Conservation (phyloP, 257 asterid genomes). For the Vinca minor region DNA sequence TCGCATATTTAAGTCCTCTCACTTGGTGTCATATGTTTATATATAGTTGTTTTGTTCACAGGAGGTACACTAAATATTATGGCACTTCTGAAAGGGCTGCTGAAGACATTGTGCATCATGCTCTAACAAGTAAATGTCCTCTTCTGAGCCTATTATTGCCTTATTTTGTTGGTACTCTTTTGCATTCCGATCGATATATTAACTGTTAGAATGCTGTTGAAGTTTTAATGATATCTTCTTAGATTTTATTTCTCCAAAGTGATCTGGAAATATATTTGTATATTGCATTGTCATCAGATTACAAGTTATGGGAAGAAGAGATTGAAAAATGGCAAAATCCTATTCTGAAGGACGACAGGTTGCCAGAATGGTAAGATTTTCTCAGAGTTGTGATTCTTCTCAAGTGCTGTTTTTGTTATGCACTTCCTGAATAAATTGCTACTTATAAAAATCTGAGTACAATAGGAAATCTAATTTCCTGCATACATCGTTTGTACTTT, state of each 20-base stretch:
- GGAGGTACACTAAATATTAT: constrained; percentile 96
- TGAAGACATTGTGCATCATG: constrained; percentile 78
- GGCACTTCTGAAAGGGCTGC: constrained; percentile 91
- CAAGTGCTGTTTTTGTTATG: too few relatives aligned
- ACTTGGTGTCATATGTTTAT: constrained; percentile 9
- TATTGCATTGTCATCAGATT: constrained; percentile 44
- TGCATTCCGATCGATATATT: background rate
- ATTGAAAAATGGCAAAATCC: constrained; percentile 98
- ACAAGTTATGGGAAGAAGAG: constrained; percentile 95
- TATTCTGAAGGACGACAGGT: constrained; percentile 62
- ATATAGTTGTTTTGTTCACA: constrained; percentile 25
- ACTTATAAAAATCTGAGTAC: too few relatives aligned
- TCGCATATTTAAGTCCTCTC: background rate
- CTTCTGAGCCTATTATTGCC: constrained; percentile 7
- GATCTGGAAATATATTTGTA: background rate
- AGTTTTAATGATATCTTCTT: background rate
- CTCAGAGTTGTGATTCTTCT: background rate
- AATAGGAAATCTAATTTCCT: too few relatives aligned
- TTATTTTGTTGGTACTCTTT: background rate
- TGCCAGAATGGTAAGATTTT: constrained; percentile 84
- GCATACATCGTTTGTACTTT: too few relatives aligned
- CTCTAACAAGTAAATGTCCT: constrained; percentile 75
- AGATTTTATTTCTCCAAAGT: background rate
- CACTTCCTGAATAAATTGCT: too few relatives aligned
- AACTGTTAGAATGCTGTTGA: background rate